phyloP scores from a whole-genome alignment of 1,284 basidiomycete genomes.

The Sutorius eximius region DNA sequence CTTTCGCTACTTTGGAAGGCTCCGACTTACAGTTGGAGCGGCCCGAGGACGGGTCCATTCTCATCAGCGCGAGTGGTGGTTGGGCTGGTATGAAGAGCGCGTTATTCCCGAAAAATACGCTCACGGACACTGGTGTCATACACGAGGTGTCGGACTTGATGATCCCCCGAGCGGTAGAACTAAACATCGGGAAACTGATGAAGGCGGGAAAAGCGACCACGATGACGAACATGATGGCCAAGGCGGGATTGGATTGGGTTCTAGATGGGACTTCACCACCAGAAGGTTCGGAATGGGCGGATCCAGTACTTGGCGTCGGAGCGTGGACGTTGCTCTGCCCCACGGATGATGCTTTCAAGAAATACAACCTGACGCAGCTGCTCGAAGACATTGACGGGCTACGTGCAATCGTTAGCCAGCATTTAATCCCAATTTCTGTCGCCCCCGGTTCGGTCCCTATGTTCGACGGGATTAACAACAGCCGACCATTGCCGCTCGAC shows the following conservation, averaged over 20 bases:
- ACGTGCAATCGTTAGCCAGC: slow-evolving; percentile 77
- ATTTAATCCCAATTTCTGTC: slow-evolving; percentile 71
- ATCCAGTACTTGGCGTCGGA: slow-evolving; percentile 45
- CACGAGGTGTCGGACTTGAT: slow-evolving; percentile 89
- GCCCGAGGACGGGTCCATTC: slow-evolving; percentile 47
- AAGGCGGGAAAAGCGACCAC: slow-evolving; percentile 85
- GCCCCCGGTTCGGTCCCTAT: slow-evolving; percentile 26
- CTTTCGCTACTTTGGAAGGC: slow-evolving; percentile 72
- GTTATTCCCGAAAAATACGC: slow-evolving; percentile 59
- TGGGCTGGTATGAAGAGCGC: slow-evolving; percentile 68
- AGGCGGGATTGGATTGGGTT: slow-evolving; percentile 87
- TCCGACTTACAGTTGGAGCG: slow-evolving; percentile 67
- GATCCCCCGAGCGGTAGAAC: slow-evolving; percentile 83
- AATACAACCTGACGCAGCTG: slow-evolving; percentile 82
- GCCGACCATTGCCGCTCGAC: slow-evolving; percentile 69
- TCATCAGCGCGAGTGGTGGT: slow-evolving; percentile 68
- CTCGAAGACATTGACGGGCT: slow-evolving; percentile 64
- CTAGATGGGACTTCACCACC: slow-evolving; percentile 82
- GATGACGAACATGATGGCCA: slow-evolving; percentile 82
- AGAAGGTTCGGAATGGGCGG: slow-evolving; percentile 58
- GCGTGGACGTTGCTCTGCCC: slow-evolving; percentile 90
- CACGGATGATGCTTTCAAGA: slow-evolving; percentile 88
- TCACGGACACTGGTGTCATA: slow-evolving; percentile 88
- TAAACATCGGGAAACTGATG: slow-evolving; percentile 88
- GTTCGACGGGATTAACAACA: slow-evolving; percentile 52